Evolutionary conservation across 2,329 filamentous ascomycete species (phyloP), one percentile per base, ranked within the genome.

Genomic region (Sclerotinia subarctica): DNA sequence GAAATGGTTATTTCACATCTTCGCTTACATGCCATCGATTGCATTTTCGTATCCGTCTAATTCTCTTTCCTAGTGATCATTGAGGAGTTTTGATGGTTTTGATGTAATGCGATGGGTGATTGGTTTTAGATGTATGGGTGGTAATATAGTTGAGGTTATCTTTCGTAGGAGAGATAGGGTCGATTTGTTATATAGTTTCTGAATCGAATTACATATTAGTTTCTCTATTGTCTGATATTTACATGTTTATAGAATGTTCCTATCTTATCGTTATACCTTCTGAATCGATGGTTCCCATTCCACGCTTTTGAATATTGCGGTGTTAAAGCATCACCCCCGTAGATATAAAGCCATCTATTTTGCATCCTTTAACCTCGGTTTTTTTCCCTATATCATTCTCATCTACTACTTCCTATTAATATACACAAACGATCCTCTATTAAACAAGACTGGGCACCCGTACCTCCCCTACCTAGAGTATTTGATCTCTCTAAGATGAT

Each of bases 91-190:
- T 7, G 46, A 62, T 38, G 59, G 59, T 38, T 51, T 62, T 62
- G 46, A 51, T 62, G 59, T 13, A 51, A 62, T 26, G 32, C 47
- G 21, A 51, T 11, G 59, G 46, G 59, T 62, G 59, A 35, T 38
- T 51, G 15, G 15, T 29, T 60, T 24, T 35, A 35, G 44, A 47
- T 60, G 46, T 51, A 51, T 51, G 32, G 29, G 46, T 51, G 59
- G 59, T 62, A 62, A 62, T 62, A 62, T 38, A 38, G 59, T 62
- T 51, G 46, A 51, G 59, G 32, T 62, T 49, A 32, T 62, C 58
- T 62, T 62, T 62, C 58, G 32, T 62, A 29, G 44, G 44, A 51
- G 29, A 62, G 44, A 62, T 60, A 49, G 44, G 58, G 58, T 49
- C 47, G 46, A 51, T 62, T 51, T 62, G n/a, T 62, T 42, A 15